phyloP scores from a whole-genome alignment of 2,329 filamentous ascomycete genomes.

The Diplodia seriata region DNA sequence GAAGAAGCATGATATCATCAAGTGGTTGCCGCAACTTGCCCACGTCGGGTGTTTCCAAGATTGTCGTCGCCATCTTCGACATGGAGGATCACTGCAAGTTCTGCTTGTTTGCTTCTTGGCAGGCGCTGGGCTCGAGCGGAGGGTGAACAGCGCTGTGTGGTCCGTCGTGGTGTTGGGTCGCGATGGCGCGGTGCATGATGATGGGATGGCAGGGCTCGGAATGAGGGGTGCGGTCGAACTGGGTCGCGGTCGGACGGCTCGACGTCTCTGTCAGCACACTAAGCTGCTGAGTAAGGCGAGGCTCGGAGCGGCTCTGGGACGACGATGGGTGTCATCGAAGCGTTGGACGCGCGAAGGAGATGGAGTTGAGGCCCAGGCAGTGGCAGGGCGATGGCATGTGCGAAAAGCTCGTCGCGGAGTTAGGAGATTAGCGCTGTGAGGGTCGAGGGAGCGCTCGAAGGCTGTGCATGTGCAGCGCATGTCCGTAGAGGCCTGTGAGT shows the following conservation, averaged over 20 bases:
- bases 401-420: constrained; percentile 25
- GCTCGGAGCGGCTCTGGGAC: constrained; percentile 1
- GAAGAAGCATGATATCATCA: constrained; percentile 25
- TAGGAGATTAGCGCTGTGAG: constrained; percentile 20
- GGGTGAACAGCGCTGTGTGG: not conserved
- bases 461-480: constrained; percentile 19
- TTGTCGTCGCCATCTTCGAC: not conserved
- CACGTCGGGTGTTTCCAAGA: not conserved
- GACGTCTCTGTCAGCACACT: constrained; percentile 19
- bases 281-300: constrained; percentile 23
- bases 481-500: constrained; percentile 21
- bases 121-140: too few relatives aligned
- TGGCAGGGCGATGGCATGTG: constrained; percentile 15
- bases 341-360: not conserved
- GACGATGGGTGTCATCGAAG: not conserved
- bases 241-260: not conserved
- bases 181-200: not conserved
- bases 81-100: too few relatives aligned
- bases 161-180: not conserved
- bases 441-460: not conserved
- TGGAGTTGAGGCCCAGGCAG: not conserved
- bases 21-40: not conserved
- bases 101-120: too few relatives aligned
- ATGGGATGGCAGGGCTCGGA: constrained; percentile 14
- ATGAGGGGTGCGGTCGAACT: constrained; percentile 19